Base-by-base conservation (phyloP, 139 green algal species). In the Pleodorina starrii region DNA sequence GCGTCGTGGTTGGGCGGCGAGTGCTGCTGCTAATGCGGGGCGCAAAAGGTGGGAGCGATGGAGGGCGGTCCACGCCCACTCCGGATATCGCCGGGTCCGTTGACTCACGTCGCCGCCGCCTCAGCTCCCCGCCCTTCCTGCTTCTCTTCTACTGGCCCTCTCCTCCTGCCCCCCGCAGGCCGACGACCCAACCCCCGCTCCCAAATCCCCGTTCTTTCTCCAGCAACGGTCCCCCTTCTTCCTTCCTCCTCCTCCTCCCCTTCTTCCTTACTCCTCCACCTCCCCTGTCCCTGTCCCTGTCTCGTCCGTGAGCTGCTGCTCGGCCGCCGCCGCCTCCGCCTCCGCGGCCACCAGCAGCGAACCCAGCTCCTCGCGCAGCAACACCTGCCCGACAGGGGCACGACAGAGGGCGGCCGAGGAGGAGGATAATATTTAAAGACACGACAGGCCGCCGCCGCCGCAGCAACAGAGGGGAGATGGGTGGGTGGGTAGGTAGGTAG, bases 341-440 rank as follows among this genome's bases (percentile, higher is more conserved):
- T 17, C n/a, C 48, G 32, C 76, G 42, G 76, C 76, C 5, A 5
- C 40, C 59, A 86, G 79, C 79, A 86, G 25, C 23, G 79, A 57
- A 12, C 57, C 79, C 57, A 86, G 25, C 38, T 86, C 54, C 10
- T 75, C 27, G 0, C 6, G 11, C 27, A 86, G 79, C 40, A 86
- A 57, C 23, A 76, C 79, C 79, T 86, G 79, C 27, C 42, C 16
- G 35, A 54, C 27, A 14, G 48, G 35, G 27, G 59, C 27, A 32
- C 9, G 59, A 32, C 6, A 35, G 63, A 19, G 63, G 25, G 21
- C 6, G 63, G 2, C 11, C 63, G 63, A 11, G 2, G 2, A 35
- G 63, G 35, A 40, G 5, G 29, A 73, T 19, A 35, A 40, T 16
- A 73, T 35, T 12, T 21, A 35, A 11, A 19, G 32, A 38, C 16